These are phyloP conservation scores for Chaetomium sp. DNA, from an alignment of 2,329 filamentous ascomycete genomes.

Conservation along the genomic window DNA sequence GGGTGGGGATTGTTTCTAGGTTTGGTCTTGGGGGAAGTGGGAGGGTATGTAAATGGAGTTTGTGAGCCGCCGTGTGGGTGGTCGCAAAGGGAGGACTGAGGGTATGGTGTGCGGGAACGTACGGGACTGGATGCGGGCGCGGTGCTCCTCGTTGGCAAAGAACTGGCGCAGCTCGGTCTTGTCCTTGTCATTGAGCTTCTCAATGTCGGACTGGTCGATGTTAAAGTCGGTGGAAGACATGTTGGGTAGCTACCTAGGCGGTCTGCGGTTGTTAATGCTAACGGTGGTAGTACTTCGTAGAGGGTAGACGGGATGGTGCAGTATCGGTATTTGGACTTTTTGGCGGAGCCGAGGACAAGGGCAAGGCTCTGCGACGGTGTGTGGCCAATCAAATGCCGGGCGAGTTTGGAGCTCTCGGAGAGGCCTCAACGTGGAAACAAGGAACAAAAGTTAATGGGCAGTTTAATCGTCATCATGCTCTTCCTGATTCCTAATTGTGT, in stretches of 20 bases:
- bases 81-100: background rate
- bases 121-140: slow-evolving; percentile 68
- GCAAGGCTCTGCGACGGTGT: slow-evolving; percentile 18
- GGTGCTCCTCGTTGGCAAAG: slow-evolving; percentile 81
- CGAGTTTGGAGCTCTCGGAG: slow-evolving; percentile 2
- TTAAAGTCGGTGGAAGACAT: slow-evolving; percentile 28
- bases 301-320: background rate
- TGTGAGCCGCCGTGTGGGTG: background rate
- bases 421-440: background rate
- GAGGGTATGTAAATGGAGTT: background rate
- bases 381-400: slow-evolving; percentile 26
- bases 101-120: slow-evolving; percentile 39
- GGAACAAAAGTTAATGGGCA: background rate
- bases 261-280: background rate
- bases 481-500: background rate
- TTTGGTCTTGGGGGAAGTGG: background rate
- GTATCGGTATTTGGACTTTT: slow-evolving; percentile 22
- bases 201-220: slow-evolving; percentile 63
- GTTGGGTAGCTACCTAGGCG: background rate
- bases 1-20: background rate
- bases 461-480: no score
- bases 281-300: no score
- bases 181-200: slow-evolving; percentile 76
- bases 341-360: slow-evolving; percentile 1
- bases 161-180: slow-evolving; percentile 88